Evolutionary conservation across 176 grass and related monocot species (phyloP).

Genomic region (Juncus inflexus): DNA sequence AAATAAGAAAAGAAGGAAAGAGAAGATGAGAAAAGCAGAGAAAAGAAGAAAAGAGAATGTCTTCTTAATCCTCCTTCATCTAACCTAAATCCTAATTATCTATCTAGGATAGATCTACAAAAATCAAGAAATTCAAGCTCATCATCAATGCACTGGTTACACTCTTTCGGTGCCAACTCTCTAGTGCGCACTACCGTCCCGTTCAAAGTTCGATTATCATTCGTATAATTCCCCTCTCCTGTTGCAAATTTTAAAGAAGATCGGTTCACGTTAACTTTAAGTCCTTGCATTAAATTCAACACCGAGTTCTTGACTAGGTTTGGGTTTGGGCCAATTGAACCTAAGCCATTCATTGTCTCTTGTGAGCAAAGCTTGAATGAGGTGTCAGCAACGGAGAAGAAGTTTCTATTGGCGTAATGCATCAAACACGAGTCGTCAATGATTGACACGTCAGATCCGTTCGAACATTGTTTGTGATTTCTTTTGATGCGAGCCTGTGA

Average conservation of each 20-base stretch:
- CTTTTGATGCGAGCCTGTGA: slow-evolving; percentile 6
- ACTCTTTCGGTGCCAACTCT: slow-evolving; percentile 24
- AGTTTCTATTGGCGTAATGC: slow-evolving; percentile 21
- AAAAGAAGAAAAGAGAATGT: too few species aligned
- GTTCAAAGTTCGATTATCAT: slow-evolving; percentile 3
- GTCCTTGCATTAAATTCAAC: not conserved
- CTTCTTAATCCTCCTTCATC: too few species aligned
- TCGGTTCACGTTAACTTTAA: slow-evolving; percentile 17
- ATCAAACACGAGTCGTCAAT: slow-evolving; percentile 27
- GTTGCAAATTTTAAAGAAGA: slow-evolving; percentile 7
- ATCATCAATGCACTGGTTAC: slow-evolving; percentile 22
- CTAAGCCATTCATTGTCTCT: slow-evolving; percentile 18
- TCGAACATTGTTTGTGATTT: slow-evolving; percentile 5
- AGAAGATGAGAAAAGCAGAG: too few species aligned
- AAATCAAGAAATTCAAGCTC: not conserved
- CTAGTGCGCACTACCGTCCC: slow-evolving; percentile 31
- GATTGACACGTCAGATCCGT: slow-evolving; percentile 33
- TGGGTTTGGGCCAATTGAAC: slow-evolving; percentile 19
- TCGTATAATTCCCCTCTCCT: slow-evolving; percentile 8
- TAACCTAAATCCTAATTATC: too few species aligned
- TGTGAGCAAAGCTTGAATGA: not conserved
- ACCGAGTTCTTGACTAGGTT: not conserved
- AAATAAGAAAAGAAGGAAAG: too few species aligned
- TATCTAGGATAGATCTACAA: too few species aligned
- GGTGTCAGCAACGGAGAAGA: slow-evolving; percentile 23